Conservation (phyloP, 805 yeast species). For the Monosporozyma unispora region DNA sequence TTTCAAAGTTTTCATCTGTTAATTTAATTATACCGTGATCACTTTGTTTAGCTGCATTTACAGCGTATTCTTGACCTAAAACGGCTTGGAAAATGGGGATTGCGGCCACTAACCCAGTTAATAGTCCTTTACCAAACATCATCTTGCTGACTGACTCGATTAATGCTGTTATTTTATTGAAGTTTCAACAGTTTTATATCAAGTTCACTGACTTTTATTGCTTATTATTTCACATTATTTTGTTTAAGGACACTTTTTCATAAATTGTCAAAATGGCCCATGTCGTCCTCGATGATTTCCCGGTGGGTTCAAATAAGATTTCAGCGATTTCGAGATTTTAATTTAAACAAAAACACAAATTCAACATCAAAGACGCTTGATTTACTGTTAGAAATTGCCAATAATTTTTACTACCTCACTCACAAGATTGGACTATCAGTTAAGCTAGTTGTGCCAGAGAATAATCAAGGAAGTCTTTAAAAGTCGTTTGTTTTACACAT, state of each 20-base stretch:
- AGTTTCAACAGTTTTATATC: neutral
- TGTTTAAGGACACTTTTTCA: neutral
- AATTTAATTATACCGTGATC: slow-evolving; percentile 37
- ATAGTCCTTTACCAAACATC: neutral
- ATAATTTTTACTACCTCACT: neutral
- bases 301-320: neutral
- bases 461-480: neutral
- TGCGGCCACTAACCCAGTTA: neutral
- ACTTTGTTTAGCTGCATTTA: slow-evolving; percentile 18
- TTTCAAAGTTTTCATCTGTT: slow-evolving; percentile 52
- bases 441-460: neutral
- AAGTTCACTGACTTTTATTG: neutral
- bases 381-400: neutral
- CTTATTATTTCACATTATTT: neutral
- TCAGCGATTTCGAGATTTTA: neutral
- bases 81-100: slow-evolving; percentile 3
- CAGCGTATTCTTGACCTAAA: slow-evolving; percentile 14
- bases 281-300: neutral
- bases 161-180: neutral
- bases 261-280: neutral
- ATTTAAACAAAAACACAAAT: neutral
- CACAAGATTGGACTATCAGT: neutral
- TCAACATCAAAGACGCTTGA: neutral
- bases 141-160: neutral
- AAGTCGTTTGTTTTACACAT: neutral